Evolutionary conservation across 1,284 basidiomycete genomes (phyloP).

Genomic region (Puccinia novopanici): DNA sequence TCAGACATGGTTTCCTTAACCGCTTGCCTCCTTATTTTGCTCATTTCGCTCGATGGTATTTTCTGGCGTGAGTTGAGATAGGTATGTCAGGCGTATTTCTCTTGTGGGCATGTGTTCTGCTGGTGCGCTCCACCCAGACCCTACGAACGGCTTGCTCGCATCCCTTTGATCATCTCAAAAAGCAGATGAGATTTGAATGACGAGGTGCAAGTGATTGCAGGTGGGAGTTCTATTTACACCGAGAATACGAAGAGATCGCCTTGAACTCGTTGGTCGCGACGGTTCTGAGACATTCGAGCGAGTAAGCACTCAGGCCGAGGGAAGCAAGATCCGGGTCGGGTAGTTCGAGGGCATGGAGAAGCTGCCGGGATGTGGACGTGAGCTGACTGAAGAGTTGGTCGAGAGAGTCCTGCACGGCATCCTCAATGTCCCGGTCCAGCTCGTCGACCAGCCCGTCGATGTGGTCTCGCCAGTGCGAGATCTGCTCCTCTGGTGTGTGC

Average conservation of each 20-base stretch:
- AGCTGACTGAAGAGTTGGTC: neutral
- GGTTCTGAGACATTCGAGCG: neutral
- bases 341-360: neutral
- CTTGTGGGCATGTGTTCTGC: too few relatives aligned
- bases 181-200: too few relatives aligned
- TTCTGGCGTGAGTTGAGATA: neutral
- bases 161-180: too few relatives aligned
- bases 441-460: constrained; percentile 23
- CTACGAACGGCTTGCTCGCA: too few relatives aligned
- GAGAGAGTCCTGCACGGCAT: neutral
- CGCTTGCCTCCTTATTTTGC: neutral
- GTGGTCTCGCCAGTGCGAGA: constrained; percentile 10
- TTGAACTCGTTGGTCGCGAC: neutral
- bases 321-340: neutral
- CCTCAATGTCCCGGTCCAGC: constrained; percentile 13
- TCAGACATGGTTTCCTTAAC: neutral
- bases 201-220: too few relatives aligned
- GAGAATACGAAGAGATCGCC: neutral
- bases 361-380: neutral
- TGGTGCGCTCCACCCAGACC: too few relatives aligned
- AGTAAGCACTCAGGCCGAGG: neutral
- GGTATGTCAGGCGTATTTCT: neutral
- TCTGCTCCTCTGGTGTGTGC: neutral
- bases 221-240: neutral
- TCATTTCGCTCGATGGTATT: too few relatives aligned